Evolutionary conservation across 2,329 filamentous ascomycete genomes (phyloP), one percentile per base, ranked within the genome.

Genomic region (Fusarium austroafricanum): DNA sequence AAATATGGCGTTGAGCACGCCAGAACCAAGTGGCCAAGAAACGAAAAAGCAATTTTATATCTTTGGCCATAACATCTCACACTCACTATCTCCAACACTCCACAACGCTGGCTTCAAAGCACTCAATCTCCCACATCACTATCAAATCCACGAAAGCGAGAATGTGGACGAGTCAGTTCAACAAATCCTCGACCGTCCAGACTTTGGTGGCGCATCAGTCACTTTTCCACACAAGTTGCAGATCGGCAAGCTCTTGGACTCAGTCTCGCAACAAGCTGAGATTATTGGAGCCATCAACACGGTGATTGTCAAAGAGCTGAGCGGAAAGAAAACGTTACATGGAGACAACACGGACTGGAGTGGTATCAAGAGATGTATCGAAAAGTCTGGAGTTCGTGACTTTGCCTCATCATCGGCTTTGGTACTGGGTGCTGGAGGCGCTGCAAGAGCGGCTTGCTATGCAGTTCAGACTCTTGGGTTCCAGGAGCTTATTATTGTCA

Each of bases 171-270:
- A 37, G 7, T 45, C 58, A 11, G 56, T 61, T 0, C 18, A 61
- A 17, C 4, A 2, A 12, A 46, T 61, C 4, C 31, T 61, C 2
- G 14, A 21, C 0, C 46, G 46, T 4, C 14, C 46, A 1, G 29
- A 61, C 9, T 61, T 61, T 31, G 56, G 58, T 0, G 58, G 58
- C 3, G 56, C 58, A 0, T 61, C 58, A 0, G 58, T 61, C 5
- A 61, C 58, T 0, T 61, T 61, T 15, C 58, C 58, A 6, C 58
- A 61, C 39, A 61, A 61, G 6, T 11, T 61, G 10, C 46, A 61
- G 37, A 61, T 61, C 2, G 46, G 56, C 6, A 55, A 20, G 11
- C 5, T 61, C 1, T 2, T 61, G 0, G 33, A 31, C 2, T 46
- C 46, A 6, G 7, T 54, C 5, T 61, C 58, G 6, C 15, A 18